Percentiles rank a stretch among this genome's conserved stretches.
phyloP scores from a whole-genome alignment of 1,139 yeast species.

The Pichia sp. region DNA sequence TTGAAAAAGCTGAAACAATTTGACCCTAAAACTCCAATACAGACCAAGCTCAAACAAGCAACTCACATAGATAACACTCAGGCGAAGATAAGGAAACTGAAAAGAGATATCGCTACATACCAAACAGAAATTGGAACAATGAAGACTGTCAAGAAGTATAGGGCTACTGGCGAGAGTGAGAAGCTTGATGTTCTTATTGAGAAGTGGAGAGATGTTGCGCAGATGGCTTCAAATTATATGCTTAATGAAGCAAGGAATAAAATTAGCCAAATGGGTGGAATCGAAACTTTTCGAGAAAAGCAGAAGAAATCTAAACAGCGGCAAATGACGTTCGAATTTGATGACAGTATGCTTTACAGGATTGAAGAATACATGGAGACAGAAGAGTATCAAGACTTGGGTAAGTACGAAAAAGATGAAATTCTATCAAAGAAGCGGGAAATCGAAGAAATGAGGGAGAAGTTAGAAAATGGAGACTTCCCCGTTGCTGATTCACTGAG shows the following conservation, averaged over 20 bases:
- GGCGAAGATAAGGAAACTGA: constrained; percentile 18
- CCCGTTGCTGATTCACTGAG: constrained; percentile 23
- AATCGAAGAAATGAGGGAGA: constrained; percentile 26
- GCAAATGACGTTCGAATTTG: constrained; percentile 29
- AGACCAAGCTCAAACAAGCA: constrained; percentile 14
- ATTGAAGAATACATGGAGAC: constrained; percentile 30
- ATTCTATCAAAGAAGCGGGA: constrained; percentile 24
- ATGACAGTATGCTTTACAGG: constrained; percentile 26
- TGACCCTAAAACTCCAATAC: constrained; percentile 14
- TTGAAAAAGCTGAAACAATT: too few species aligned
- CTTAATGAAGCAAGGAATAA: constrained; percentile 35
- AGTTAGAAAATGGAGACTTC: constrained; percentile 20
- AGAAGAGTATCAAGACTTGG: constrained; percentile 19
- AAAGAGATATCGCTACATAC: constrained; percentile 24
- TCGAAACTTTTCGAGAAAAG: constrained; percentile 31
- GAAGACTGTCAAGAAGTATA: constrained; percentile 29
- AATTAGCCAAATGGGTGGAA: constrained; percentile 39
- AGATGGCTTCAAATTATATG: constrained; percentile 36
- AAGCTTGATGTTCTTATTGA: constrained; percentile 27
- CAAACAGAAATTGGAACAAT: constrained; percentile 27
- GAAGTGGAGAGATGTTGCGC: constrained; percentile 40
- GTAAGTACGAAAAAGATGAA: constrained; percentile 20
- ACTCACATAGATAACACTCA: constrained; percentile 9
- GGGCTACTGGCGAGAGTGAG: constrained; percentile 20
- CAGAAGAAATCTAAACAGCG: constrained; percentile 30